Evolutionary conservation across 2,329 filamentous ascomycete species (phyloP).

Genomic region (Colletotrichum ledebouriae): DNA sequence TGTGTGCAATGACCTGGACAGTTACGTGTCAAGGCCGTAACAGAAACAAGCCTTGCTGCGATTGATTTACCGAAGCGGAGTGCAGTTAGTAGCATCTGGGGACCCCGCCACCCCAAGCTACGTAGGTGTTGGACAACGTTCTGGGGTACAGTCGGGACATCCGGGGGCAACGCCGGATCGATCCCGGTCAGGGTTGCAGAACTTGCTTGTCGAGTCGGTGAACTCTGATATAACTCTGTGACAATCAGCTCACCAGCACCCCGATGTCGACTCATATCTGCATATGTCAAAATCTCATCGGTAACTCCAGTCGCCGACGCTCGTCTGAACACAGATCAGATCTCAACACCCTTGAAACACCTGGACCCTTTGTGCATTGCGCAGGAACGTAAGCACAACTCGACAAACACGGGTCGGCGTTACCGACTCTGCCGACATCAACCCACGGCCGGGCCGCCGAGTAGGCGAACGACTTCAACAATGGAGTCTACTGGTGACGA

Average conservation of each 20-base stretch:
- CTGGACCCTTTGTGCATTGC: conserved; percentile 22
- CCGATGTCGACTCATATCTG: conserved; percentile 4
- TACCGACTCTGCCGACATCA: conserved; percentile 10
- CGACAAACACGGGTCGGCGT: conserved; percentile 17
- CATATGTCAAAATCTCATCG: conserved; percentile 20
- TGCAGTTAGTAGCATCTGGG: conserved; percentile 33
- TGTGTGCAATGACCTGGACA: conserved; percentile 18
- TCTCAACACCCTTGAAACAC: neutral
- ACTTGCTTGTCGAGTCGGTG: conserved; percentile 21
- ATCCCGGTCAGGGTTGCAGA: conserved; percentile 28
- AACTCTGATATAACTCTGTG: conserved; percentile 38
- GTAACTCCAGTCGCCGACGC: conserved; percentile 28
- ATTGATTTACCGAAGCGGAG: conserved; percentile 8
- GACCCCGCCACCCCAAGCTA: conserved; percentile 28
- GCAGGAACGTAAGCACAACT: conserved; percentile 26
- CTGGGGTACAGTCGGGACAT: conserved; percentile 40
- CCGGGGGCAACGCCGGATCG: conserved; percentile 28
- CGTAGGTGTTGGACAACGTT: conserved; percentile 24
- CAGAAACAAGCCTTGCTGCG: conserved; percentile 9
- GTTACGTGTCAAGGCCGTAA: conserved; percentile 15
- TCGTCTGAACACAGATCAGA: conserved; percentile 14
- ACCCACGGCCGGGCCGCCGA: conserved; percentile 1
- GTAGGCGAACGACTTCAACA: neutral
- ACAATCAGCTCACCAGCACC: conserved; percentile 5
- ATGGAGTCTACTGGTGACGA: conserved; percentile 32